phyloP scores from a whole-genome alignment of 2,329 filamentous ascomycete genomes.

The Diplodia sapinea region DNA sequence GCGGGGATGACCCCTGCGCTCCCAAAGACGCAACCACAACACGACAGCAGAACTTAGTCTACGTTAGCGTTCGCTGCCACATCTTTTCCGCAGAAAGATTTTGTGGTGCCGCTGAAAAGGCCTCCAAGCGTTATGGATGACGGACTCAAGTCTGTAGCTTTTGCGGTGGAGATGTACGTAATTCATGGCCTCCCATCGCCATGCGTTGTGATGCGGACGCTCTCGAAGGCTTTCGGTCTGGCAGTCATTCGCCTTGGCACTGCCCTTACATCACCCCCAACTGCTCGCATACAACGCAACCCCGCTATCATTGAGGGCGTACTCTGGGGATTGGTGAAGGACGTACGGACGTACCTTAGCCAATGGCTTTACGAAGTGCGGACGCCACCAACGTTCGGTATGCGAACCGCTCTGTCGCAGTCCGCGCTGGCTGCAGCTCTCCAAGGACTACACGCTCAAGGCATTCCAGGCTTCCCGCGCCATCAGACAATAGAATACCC shows the following conservation, averaged over 20 bases:
- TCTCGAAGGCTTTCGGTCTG: conserved; percentile 97
- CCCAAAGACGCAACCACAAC: background rate
- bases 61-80: too few relatives aligned
- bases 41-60: too few relatives aligned
- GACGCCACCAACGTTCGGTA: conserved; percentile 8
- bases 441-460: conserved; percentile 54
- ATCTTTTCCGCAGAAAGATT: too few relatives aligned
- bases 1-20: background rate
- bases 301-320: too few relatives aligned
- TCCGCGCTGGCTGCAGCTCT: conserved; percentile 54
- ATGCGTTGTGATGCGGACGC: conserved; percentile 81
- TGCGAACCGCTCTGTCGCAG: conserved; percentile 53
- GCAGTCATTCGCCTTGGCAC: conserved; percentile 90
- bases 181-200: too few relatives aligned
- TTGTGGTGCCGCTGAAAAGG: conserved; percentile 47
- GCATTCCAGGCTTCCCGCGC: conserved; percentile 28
- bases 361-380: conserved; percentile 3
- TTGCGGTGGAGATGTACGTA: too few relatives aligned
- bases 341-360: background rate
- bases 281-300: conserved; percentile 65
- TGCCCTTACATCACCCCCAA: conserved; percentile 75
- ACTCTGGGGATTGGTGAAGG: background rate
- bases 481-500: conserved; percentile 22
- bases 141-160: too few relatives aligned
- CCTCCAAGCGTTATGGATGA: too few relatives aligned